Percentiles rank a stretch among this genome's conserved stretches.
Conservation (phyloP, 129 eudicot genomes). For the Centrapalus pauciflorus region DNA sequence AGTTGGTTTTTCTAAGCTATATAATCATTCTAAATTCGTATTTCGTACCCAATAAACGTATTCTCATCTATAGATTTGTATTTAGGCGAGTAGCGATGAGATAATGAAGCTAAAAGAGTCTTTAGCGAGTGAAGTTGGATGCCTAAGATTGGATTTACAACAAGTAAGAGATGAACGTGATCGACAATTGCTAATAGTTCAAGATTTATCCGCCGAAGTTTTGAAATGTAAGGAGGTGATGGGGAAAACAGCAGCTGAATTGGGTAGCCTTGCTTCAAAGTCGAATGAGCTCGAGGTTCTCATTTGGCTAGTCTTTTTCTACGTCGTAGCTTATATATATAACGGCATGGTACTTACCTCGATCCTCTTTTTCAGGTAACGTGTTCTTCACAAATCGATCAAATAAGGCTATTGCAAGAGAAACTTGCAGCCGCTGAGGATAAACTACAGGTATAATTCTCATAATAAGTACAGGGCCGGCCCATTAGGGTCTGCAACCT, state of each 20-base stretch:
- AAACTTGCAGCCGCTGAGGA: constrained; percentile 70
- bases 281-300: constrained; percentile 73
- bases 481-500: too few relatives aligned
- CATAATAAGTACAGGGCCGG: too few relatives aligned
- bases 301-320: background rate
- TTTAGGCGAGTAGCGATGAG: constrained; percentile 67
- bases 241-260: constrained; percentile 55
- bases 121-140: constrained; percentile 45
- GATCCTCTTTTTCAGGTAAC: constrained; percentile 40
- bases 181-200: constrained; percentile 43
- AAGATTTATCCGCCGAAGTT: constrained; percentile 49
- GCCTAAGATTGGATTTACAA: constrained; percentile 65
- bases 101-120: constrained; percentile 59
- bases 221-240: constrained; percentile 49
- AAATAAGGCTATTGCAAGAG: constrained; percentile 53
- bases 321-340: background rate
- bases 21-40: background rate
- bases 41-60: background rate
- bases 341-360: background rate
- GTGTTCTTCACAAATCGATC: constrained; percentile 62
- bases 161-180: constrained; percentile 86
- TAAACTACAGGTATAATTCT: constrained; percentile 60
- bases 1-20: constrained; percentile 30
- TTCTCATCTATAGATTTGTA: background rate
- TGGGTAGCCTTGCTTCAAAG: constrained; percentile 50